Conservation (phyloP, 2,329 filamentous ascomycete species). For the Lachnellula cervina region DNA sequence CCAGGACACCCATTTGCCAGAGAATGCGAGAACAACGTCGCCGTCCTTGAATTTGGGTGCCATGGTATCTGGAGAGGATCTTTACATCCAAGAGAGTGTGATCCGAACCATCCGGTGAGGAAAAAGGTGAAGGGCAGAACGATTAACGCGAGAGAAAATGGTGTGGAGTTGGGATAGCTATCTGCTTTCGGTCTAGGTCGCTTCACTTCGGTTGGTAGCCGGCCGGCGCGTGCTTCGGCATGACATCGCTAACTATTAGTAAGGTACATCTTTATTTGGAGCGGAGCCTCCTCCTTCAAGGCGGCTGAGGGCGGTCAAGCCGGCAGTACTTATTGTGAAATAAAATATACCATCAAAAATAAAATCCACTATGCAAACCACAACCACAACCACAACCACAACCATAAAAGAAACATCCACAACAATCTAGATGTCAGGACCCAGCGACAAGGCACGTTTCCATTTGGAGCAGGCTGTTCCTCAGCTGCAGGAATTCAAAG, state of each 20-base stretch:
- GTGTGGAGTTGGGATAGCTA: too few relatives aligned
- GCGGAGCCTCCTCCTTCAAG: too few relatives aligned
- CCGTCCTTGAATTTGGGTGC: slow-evolving; percentile 56
- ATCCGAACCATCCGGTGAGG: slow-evolving; percentile 24
- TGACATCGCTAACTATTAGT: too few relatives aligned
- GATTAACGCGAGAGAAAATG: slow-evolving; percentile 6
- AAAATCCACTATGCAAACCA: background rate
- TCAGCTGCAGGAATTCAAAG: slow-evolving; percentile 86
- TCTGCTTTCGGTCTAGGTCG: too few relatives aligned
- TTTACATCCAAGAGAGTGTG: slow-evolving; percentile 29
- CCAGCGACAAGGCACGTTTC: slow-evolving; percentile 91
- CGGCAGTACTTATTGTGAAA: background rate
- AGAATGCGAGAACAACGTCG: slow-evolving; percentile 60
- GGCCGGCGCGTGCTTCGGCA: too few relatives aligned
- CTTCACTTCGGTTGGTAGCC: too few relatives aligned
- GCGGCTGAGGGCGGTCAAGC: background rate
- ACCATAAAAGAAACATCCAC: background rate
- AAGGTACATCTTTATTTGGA: background rate
- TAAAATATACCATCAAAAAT: background rate
- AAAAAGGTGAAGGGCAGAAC: slow-evolving; percentile 9
- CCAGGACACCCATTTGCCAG: slow-evolving; percentile 87
- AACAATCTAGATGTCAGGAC: slow-evolving; percentile 60
- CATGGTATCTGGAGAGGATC: slow-evolving; percentile 32
- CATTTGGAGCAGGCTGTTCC: slow-evolving; percentile 90
- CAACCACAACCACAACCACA: background rate